A percentile compares a stretch with the other conserved stretches of the same genome.
phyloP scores from a whole-genome alignment of 345 rosid species.

The Citropsis articulata region DNA sequence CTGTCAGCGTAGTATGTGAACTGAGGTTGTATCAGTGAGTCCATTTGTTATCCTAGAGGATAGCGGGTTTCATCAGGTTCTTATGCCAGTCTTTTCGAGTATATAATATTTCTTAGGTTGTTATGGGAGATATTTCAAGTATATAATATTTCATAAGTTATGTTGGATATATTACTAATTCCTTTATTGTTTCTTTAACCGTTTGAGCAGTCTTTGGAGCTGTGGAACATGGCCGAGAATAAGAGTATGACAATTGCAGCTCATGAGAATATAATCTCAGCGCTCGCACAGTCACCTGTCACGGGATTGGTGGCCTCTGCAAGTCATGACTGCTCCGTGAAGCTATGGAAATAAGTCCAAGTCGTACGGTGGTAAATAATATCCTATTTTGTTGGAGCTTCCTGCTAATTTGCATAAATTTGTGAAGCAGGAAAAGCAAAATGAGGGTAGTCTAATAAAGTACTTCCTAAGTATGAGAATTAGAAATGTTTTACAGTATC shows the following conservation, averaged over 20 bases:
- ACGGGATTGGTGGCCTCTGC: constrained; percentile 63
- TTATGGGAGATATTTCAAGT: background rate
- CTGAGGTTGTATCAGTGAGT: background rate
- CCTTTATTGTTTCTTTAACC: background rate
- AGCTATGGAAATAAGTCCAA: constrained; percentile 53
- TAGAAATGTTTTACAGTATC: background rate
- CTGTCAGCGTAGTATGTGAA: background rate
- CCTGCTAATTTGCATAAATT: background rate
- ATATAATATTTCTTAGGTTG: too few species aligned
- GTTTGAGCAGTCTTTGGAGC: constrained; percentile 54
- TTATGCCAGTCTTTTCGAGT: too few species aligned
- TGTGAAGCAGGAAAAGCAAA: background rate
- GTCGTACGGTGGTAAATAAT: background rate
- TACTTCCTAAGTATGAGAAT: background rate
- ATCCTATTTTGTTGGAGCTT: background rate
- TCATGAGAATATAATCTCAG: constrained; percentile 53
- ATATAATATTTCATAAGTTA: background rate
- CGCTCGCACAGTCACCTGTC: constrained; percentile 48
- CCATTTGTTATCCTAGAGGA: background rate
- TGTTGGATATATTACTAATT: background rate
- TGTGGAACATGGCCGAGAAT: constrained; percentile 65
- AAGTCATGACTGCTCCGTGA: constrained; percentile 60
- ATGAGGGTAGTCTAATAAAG: background rate
- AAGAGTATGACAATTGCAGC: constrained; percentile 53
- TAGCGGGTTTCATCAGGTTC: background rate